Percentiles rank a stretch among this genome's conserved stretches.
Evolutionary conservation across 129 eudicot species (phyloP).

Genomic region (Arctium lappa): DNA sequence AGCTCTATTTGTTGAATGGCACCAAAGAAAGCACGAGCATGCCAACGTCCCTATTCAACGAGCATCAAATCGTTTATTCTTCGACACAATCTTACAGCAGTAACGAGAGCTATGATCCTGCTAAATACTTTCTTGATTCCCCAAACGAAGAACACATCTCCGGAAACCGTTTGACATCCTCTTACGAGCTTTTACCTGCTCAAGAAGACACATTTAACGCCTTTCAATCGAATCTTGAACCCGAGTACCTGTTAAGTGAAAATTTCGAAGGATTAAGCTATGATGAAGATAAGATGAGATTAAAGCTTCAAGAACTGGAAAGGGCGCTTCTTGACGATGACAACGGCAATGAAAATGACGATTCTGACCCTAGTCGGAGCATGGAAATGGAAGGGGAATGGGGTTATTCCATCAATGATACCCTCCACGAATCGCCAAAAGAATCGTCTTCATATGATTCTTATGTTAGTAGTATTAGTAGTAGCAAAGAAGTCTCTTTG

Average conservation of each 20-base stretch:
- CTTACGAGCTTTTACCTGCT: conserved; percentile 22
- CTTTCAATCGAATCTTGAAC: conserved; percentile 28
- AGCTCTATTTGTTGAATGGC: conserved; percentile 34
- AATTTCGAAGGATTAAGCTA: conserved; percentile 53
- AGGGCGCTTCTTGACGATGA: conserved; percentile 66
- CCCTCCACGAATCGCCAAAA: conserved; percentile 51
- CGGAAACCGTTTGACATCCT: conserved; percentile 24
- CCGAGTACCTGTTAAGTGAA: conserved; percentile 37
- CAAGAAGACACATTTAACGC: conserved; percentile 17
- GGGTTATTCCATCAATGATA: conserved; percentile 23
- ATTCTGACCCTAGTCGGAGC: conserved; percentile 22
- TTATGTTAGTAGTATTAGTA: conserved; percentile 48
- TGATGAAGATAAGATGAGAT: conserved; percentile 56
- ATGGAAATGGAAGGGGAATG: conserved; percentile 62
- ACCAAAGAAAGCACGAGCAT: conserved; percentile 24
- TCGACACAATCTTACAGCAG: conserved; percentile 38
- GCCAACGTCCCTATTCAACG: conserved; percentile 1
- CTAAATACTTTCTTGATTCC: conserved; percentile 58
- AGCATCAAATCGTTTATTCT: background rate
- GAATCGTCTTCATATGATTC: conserved; percentile 75
- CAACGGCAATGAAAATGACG: conserved; percentile 33
- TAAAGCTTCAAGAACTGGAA: conserved; percentile 90
- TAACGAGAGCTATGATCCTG: conserved; percentile 51
- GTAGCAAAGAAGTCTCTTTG: conserved; percentile 39
- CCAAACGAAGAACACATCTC: conserved; percentile 51